Percentiles rank a stretch among this genome's conserved stretches.
phyloP scores from a whole-genome alignment of 495 filamentous ascomycete genomes.

The Bacidia gigantensis region DNA sequence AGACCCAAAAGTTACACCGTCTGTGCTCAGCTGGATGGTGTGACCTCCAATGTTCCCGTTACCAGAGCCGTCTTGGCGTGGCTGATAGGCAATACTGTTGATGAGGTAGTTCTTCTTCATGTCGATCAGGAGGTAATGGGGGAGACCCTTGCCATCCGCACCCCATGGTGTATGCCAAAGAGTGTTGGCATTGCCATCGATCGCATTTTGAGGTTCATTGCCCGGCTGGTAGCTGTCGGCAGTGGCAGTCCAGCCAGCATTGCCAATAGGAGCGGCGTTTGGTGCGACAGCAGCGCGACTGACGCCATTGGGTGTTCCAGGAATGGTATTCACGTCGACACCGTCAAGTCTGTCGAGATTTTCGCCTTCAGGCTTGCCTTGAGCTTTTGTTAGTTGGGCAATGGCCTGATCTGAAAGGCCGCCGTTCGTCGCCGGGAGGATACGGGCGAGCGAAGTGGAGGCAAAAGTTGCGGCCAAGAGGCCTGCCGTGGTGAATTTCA shows the following conservation, averaged over 20 bases:
- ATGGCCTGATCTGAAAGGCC: too few species aligned
- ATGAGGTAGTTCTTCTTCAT: conserved; percentile 7
- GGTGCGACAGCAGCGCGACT: conserved; percentile 1
- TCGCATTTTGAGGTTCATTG: conserved; percentile 6
- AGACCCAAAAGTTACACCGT: conserved; percentile 24
- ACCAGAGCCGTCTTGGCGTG: conserved; percentile 12
- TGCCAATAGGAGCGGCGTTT: conserved; percentile 2
- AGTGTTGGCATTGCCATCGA: conserved; percentile 10
- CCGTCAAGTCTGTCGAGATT: background rate
- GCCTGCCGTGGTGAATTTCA: background rate
- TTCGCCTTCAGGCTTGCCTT: background rate
- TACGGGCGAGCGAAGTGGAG: background rate
- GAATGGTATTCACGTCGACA: conserved; percentile 1
- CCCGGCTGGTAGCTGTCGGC: conserved; percentile 13
- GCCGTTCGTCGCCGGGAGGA: background rate
- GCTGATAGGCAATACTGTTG: conserved; percentile 12
- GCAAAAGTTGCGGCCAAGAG: conserved; percentile 1
- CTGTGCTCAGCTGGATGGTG: conserved; percentile 18
- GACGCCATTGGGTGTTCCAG: conserved; percentile 5
- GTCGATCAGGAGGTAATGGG: conserved; percentile 12
- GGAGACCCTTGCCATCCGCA: conserved; percentile 1
- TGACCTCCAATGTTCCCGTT: conserved; percentile 14
- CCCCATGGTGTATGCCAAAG: conserved; percentile 13
- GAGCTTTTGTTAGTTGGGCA: background rate
- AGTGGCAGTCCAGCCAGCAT: conserved; percentile 14